Evolutionary conservation across 2,329 filamentous ascomycete genomes (phyloP), one percentile per base, ranked within the genome.

Genomic region (Rhinocladiella mackenziei): DNA sequence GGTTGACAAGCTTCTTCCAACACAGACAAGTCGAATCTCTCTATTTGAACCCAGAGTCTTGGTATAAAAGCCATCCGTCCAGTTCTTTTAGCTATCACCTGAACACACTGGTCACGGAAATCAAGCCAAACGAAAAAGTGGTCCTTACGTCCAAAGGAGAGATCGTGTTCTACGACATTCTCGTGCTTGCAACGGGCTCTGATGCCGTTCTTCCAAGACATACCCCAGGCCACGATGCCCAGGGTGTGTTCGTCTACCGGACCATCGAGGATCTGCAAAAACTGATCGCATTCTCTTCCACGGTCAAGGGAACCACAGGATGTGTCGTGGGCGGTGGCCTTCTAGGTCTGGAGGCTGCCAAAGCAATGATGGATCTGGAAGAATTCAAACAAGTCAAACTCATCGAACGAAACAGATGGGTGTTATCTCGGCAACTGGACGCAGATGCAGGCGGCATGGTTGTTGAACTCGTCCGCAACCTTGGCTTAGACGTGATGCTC

Each of bases 341-440:
- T 17, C 73, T 95, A 0, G 89, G 89, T 1, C 76, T 96, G 0
- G 89, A 95, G 67, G 89, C 89, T 2, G 89, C 87, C 23, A 92
- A 94, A 58, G 89, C 89, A 2, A 89, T 95, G 86, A 83, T 89
- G 70, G 88, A 94, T 60, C 70, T 95, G 6, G 75, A 85, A 56
- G 77, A 81, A 39, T 94, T 84, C 59, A 72, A 75, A 9, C 78
- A 80, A 45, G 84, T 95, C 39, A 85, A 81, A 55, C 70, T 95
- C 6, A 80, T 95, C 39, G 89, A 95, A 64, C 75, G 86, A 39
- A 91, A 89, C 59, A 68, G 77, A 55, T 95, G 87, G 85, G 83
- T 94, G 0, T 64, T 95, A 31, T 86, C 84, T 41, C 74, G 89
- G 42, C 89, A 95, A 59, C 69, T 95, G 1, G 89, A 96, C 60